These are phyloP conservation scores for Apiospora phragmitis DNA, from an alignment of 2,329 filamentous ascomycete genomes.

Conservation along the genomic window DNA sequence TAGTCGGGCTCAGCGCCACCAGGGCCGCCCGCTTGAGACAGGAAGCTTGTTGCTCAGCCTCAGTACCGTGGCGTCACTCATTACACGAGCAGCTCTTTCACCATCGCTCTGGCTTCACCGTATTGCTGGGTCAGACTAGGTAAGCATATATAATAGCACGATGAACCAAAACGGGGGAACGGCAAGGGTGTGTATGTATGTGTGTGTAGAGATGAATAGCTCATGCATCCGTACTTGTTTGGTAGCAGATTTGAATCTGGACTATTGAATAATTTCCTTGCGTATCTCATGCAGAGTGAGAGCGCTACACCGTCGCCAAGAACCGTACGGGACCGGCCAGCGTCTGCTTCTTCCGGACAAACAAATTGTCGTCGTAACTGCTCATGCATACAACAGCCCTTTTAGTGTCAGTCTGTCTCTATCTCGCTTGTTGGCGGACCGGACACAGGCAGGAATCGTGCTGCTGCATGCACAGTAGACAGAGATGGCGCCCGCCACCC, in stretches of 20 bases:
- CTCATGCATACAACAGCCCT: neutral
- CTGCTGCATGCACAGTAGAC: neutral
- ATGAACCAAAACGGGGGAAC: neutral
- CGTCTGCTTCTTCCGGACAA: neutral
- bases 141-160: neutral
- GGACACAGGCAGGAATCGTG: neutral
- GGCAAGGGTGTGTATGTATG: neutral
- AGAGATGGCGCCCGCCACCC: neutral
- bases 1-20: neutral
- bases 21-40: neutral
- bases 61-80: neutral
- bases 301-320: neutral
- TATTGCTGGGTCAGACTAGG: neutral
- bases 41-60: neutral
- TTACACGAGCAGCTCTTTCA: neutral
- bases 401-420: neutral
- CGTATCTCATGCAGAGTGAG: neutral
- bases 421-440: neutral
- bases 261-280: neutral
- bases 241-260: neutral
- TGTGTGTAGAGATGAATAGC: neutral
- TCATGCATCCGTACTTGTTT: neutral
- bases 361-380: neutral
- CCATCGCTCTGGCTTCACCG: neutral
- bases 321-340: neutral